Evolutionary conservation across 169 alveolate species (phyloP).

Genomic region (Hepatocystis sp.): DNA sequence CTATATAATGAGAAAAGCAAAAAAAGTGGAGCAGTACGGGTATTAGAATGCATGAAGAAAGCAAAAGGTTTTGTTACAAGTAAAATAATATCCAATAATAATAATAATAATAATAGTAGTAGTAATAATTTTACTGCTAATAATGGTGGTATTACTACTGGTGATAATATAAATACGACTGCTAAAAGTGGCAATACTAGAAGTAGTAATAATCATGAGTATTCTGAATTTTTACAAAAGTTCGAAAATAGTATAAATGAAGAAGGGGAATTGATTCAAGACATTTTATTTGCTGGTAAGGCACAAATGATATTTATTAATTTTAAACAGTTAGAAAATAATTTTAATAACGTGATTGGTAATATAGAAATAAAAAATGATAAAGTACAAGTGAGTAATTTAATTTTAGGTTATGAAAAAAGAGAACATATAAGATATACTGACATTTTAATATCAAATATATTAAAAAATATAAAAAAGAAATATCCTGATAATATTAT

Average conservation of each 20-base stretch:
- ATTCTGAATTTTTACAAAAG: constrained; percentile 63
- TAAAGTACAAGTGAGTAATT: constrained; percentile 49
- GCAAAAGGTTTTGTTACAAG: constrained; percentile 8
- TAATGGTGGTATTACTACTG: not conserved
- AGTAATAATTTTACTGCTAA: too few relatives aligned
- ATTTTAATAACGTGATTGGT: constrained; percentile 40
- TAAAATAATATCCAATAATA: constrained; percentile 7
- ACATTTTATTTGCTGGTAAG: constrained; percentile 40
- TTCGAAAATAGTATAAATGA: constrained; percentile 73
- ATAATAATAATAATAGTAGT: too few relatives aligned
- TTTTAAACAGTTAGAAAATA: constrained; percentile 69
- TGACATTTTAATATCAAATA: constrained; percentile 56
- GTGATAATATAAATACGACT: too few relatives aligned
- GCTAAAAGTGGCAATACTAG: constrained; percentile 6
- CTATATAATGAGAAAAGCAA: constrained; percentile 25
- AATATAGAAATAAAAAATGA: constrained; percentile 64
- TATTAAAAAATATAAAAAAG: constrained; percentile 62
- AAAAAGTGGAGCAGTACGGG: constrained; percentile 2
- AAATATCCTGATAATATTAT: constrained; percentile 69
- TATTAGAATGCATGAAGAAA: constrained; percentile 12
- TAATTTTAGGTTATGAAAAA: constrained; percentile 64
- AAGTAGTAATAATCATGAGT: constrained; percentile 32
- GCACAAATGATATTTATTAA: constrained; percentile 74
- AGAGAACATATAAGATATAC: constrained; percentile 66
- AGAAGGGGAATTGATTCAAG: constrained; percentile 69